Base-by-base conservation (phyloP, 1,284 basidiomycete species). In the Sanghuangporus weigelae region DNA sequence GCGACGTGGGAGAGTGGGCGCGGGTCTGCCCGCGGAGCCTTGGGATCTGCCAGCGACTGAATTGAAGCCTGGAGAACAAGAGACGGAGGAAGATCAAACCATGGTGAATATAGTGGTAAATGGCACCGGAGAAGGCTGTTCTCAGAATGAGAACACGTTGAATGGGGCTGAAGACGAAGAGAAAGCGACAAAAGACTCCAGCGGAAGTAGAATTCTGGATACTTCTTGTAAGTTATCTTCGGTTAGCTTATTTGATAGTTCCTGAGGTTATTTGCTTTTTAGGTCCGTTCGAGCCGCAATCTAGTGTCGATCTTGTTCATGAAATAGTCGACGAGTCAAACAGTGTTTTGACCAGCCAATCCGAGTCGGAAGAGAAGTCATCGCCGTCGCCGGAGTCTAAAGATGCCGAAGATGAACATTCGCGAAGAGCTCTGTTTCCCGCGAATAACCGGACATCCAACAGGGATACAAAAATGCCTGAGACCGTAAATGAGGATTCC, bases 1-100 rank as follows among this genome's bases (percentile, higher is more conserved):
- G 59, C 39, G 63, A 16, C 42, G 40, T 12, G 63, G 63, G 19
- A 64, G 53, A 42, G 63, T 64, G 3, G 63, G 63, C 10, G 63
- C 63, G n/a, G 44, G 63, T 11, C 39, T 64, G 38, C 63, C 63
- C 23, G 49, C 58, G 19, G 63, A 64, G 51, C 63, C 63, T n/a
- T 64, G 63, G 63, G 53, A 60, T 26, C 21, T 56, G 38, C 42
- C 54, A 3, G 42, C 57, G 19, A 31, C 59, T 35, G 59, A 53
- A 21, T n/a, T 14, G 23, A n/a, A 26, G 31, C 6, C 26, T 26
- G 50, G 19, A 51, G 50, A 26, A 51, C 8, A n/a, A 21, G 19
- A 51, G 1, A 3, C 12, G 48, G 48, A 26, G 50, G 31, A 35
- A 23, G 50, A 46, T n/a, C 16, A 16, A 46, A 46, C 21, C 16